Percentiles rank a stretch among this genome's conserved stretches.
These are phyloP conservation scores for Annulohypoxylon truncatum DNA, from an alignment of 2,329 filamentous ascomycete species.

Conservation along the genomic window DNA sequence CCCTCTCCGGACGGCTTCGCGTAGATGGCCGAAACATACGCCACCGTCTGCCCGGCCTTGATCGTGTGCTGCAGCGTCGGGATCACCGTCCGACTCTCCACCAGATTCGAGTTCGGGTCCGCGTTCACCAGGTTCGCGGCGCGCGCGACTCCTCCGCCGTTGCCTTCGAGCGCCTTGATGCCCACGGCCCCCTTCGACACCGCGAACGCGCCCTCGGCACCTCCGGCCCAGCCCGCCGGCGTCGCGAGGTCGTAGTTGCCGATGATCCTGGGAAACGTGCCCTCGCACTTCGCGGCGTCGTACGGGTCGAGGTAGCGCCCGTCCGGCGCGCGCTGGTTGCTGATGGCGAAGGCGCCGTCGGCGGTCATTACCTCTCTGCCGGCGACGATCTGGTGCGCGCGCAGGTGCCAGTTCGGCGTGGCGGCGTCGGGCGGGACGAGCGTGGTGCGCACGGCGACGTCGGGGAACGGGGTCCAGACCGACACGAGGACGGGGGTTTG, in stretches of 20 bases:
- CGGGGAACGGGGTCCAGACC: conserved; percentile 76
- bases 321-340: conserved; percentile 61
- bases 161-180: conserved; percentile 65
- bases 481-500: conserved; percentile 71
- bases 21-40: conserved; percentile 79
- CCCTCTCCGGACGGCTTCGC: conserved; percentile 70
- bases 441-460: conserved; percentile 74
- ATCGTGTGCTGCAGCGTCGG: conserved; percentile 75
- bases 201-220: conserved; percentile 64
- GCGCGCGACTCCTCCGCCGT: conserved; percentile 56
- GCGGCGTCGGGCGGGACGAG: conserved; percentile 70
- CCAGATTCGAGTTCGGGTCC: conserved; percentile 82
- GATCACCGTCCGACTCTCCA: conserved; percentile 77
- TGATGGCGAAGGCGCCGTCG: conserved; percentile 80
- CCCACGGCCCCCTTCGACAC: conserved; percentile 67
- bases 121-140: conserved; percentile 76
- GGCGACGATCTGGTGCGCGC: conserved; percentile 71
- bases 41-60: conserved; percentile 65
- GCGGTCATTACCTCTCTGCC: conserved; percentile 74
- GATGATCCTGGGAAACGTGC: conserved; percentile 66
- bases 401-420: conserved; percentile 76
- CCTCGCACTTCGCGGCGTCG: conserved; percentile 59
- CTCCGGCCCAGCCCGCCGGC: conserved; percentile 65
- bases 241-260: conserved; percentile 70
- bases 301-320: conserved; percentile 64